Percentiles rank a stretch among this genome's conserved stretches.
Evolutionary conservation across 2,329 filamentous ascomycete genomes (phyloP).

Genomic region (Cercospora beticola): DNA sequence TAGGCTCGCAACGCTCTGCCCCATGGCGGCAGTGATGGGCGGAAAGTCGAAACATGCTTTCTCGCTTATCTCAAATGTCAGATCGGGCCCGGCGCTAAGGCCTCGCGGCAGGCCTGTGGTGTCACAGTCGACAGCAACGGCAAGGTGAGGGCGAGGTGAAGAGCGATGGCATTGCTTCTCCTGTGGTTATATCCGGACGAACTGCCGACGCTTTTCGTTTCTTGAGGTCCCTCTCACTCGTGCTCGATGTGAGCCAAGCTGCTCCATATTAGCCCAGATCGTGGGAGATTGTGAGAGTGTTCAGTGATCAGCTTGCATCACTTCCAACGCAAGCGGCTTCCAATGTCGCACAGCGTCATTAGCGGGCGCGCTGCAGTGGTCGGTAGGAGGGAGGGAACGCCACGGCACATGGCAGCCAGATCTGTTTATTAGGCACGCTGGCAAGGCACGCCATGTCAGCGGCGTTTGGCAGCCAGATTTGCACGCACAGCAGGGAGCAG

Average conservation of each 20-base stretch:
- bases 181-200: not conserved
- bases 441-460: not conserved
- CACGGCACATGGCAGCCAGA: not conserved
- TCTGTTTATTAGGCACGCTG: not conserved
- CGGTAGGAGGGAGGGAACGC: not conserved
- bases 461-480: not conserved
- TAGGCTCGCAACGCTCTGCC: not conserved
- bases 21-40: not conserved
- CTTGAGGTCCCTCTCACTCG: not conserved
- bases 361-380: not conserved
- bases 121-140: not conserved
- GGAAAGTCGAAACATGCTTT: not conserved
- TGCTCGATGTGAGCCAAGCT: not conserved
- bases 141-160: not conserved
- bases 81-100: conserved; percentile 1
- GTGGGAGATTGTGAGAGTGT: not conserved
- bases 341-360: not conserved
- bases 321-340: not conserved
- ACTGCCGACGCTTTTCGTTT: not conserved
- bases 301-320: not conserved
- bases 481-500: not conserved
- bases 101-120: not conserved
- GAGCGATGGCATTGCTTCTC: not conserved
- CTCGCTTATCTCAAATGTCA: conserved; percentile 9
- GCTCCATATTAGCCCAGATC: not conserved